A percentile compares a stretch with the other conserved stretches of the same genome.
Conservation (phyloP, 2,329 filamentous ascomycete species). For the Diplodia corticola region DNA sequence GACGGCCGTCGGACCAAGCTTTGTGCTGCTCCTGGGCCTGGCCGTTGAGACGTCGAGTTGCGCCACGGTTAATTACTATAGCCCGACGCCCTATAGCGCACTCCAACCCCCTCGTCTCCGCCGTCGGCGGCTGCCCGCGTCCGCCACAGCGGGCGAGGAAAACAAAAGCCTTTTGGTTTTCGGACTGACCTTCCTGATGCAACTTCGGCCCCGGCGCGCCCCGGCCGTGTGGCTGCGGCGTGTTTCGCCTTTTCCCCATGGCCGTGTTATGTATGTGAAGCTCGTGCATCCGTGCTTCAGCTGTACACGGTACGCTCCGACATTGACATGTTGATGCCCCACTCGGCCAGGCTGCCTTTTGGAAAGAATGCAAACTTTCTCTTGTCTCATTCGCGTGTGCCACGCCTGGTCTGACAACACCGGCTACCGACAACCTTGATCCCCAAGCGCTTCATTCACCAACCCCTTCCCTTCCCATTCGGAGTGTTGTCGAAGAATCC, state of each 20-base stretch:
- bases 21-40: not conserved
- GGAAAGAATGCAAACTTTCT: not conserved
- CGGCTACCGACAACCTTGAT: not conserved
- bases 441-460: not conserved
- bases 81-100: not conserved
- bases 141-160: not conserved
- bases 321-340: too few species aligned
- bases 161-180: not conserved
- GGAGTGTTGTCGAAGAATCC: not conserved
- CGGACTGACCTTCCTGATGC: not conserved
- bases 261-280: too few species aligned
- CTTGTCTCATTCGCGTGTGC: not conserved
- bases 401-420: not conserved
- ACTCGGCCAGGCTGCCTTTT: not conserved
- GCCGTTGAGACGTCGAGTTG: not conserved
- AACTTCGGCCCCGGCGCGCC: not conserved
- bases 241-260: not conserved
- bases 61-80: not conserved
- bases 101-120: not conserved
- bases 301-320: too few species aligned
- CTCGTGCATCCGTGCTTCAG: too few species aligned
- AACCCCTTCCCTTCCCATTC: not conserved
- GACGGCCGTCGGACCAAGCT: not conserved
- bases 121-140: too few species aligned
- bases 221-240: not conserved